Percentiles rank a stretch among this genome's conserved stretches.
Evolutionary conservation across 768 basidiomycete species (phyloP).

Genomic region (Lactarius evosmus): DNA sequence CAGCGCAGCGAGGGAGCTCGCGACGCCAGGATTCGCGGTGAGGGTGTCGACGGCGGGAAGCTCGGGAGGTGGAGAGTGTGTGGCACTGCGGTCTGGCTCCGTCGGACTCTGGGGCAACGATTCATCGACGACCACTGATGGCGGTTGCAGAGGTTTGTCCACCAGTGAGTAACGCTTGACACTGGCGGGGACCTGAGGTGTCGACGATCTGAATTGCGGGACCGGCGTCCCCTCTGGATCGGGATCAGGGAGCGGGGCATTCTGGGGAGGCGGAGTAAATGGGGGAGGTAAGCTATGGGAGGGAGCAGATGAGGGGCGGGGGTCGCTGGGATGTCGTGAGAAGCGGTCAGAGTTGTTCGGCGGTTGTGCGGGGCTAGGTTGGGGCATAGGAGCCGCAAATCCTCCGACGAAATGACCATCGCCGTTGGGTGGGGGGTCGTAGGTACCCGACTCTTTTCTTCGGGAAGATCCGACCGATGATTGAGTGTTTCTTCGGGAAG

Average conservation of each 20-base stretch:
- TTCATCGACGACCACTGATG: slow-evolving; percentile 54
- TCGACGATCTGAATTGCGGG: slow-evolving; percentile 32
- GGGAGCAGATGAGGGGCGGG: slow-evolving; percentile 8
- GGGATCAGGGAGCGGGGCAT: slow-evolving; percentile 22
- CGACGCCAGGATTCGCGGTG: slow-evolving; percentile 45
- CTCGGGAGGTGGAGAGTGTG: slow-evolving; percentile 35
- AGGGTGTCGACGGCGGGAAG: slow-evolving; percentile 46
- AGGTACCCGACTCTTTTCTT: slow-evolving; percentile 30
- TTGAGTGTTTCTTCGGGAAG: slow-evolving; percentile 26
- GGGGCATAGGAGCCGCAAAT: slow-evolving; percentile 36
- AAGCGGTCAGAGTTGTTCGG: slow-evolving; percentile 8
- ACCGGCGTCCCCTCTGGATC: slow-evolving; percentile 30
- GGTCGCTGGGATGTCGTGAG: slow-evolving; percentile 13
- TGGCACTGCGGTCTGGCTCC: slow-evolving; percentile 27
- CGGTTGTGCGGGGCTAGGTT: slow-evolving; percentile 21
- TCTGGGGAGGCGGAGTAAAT: slow-evolving; percentile 20
- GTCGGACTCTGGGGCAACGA: slow-evolving; percentile 33
- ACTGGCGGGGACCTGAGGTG: slow-evolving; percentile 53
- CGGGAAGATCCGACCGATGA: slow-evolving; percentile 17
- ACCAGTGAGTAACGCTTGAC: slow-evolving; percentile 79
- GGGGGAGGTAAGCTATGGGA: background rate
- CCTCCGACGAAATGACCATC: slow-evolving; percentile 52
- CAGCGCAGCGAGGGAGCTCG: slow-evolving; percentile 81
- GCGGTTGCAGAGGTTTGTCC: slow-evolving; percentile 58
- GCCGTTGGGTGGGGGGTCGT: slow-evolving; percentile 29